phyloP scores from a whole-genome alignment of 495 filamentous ascomycete species.

The Corynascus novoguineensis region DNA sequence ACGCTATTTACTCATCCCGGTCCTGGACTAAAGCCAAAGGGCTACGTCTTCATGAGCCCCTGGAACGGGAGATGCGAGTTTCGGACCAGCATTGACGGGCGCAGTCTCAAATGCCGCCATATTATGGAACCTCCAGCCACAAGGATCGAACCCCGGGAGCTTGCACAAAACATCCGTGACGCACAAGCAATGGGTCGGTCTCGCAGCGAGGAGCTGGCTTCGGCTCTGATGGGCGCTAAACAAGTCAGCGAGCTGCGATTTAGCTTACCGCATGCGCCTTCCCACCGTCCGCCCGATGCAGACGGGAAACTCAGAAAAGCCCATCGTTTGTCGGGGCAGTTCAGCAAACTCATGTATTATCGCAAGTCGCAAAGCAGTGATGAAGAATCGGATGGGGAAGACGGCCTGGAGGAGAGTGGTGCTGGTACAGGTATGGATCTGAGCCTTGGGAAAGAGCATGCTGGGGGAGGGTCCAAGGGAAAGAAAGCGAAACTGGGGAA shows the following conservation, averaged over 20 bases:
- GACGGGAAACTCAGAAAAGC: conserved; percentile 37
- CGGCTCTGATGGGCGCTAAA: conserved; percentile 34
- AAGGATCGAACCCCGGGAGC: conserved; percentile 37
- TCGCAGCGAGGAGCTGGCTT: conserved; percentile 23
- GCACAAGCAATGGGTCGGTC: conserved; percentile 30
- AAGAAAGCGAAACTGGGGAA: conserved; percentile 91
- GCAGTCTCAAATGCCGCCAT: conserved; percentile 74
- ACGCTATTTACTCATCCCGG: conserved; percentile 40
- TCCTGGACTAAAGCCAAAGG: conserved; percentile 41
- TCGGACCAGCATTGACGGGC: conserved; percentile 63
- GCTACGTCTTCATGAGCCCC: conserved; percentile 69
- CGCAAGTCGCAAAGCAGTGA: conserved; percentile 23
- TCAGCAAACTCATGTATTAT: conserved; percentile 32
- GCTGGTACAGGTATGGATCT: conserved; percentile 52
- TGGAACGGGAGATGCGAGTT: conserved; percentile 87
- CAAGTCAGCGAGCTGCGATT: conserved; percentile 80
- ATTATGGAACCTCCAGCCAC: conserved; percentile 42
- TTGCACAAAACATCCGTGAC: conserved; percentile 32
- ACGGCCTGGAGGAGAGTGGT: conserved; percentile 24
- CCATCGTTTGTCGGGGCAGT: conserved; percentile 34
- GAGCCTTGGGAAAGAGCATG: conserved; percentile 65
- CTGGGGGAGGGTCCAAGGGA: conserved; percentile 67
- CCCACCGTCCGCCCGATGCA: conserved; percentile 83
- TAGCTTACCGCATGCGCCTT: conserved; percentile 60
- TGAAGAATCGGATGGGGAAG: conserved; percentile 26